Conservation (phyloP, 1,284 basidiomycete species). For the Trichosporon coremiiforme region DNA sequence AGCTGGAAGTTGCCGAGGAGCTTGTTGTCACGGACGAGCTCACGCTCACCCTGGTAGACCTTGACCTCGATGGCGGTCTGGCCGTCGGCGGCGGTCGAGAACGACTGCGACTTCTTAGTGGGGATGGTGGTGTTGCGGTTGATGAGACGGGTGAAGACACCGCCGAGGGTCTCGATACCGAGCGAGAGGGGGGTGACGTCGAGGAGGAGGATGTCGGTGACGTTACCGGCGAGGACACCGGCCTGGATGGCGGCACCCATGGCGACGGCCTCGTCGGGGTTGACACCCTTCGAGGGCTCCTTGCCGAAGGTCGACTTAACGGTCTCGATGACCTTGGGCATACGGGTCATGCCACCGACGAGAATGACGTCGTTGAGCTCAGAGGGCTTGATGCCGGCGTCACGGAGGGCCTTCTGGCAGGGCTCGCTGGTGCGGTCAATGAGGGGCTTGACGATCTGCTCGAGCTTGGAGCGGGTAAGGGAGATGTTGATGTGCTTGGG, state of each 20-base stretch:
- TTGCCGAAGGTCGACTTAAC: conserved; percentile 91
- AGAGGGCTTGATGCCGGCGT: conserved; percentile 87
- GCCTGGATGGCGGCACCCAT: conserved; percentile 91
- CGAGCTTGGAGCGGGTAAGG: conserved; percentile 85
- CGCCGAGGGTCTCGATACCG: conserved; percentile 93
- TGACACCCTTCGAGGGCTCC: conserved; percentile 96
- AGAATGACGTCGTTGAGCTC: conserved; percentile 97
- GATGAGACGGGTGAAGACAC: conserved; percentile 93
- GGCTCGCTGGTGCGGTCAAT: conserved; percentile 92
- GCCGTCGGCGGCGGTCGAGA: conserved; percentile 95
- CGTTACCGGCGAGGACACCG: conserved; percentile 93
- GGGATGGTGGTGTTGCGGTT: conserved; percentile 98
- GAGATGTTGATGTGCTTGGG: conserved; percentile 96
- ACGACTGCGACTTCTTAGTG: conserved; percentile 98
- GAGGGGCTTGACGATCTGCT: conserved; percentile 77
- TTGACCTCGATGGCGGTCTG: conserved; percentile 97
- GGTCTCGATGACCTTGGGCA: conserved; percentile 92
- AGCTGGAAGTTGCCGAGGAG: conserved; percentile 99
- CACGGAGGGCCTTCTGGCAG: conserved; percentile 91
- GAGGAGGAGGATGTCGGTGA: conserved; percentile 92
- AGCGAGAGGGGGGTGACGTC: conserved; percentile 79
- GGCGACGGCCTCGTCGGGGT: conserved; percentile 93
- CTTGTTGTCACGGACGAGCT: conserved; percentile 92
- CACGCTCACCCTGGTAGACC: conserved; percentile 98
- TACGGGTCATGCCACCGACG: conserved; percentile 97